These are phyloP conservation scores for Pelargonium nanum DNA, from an alignment of 345 rosid species.

Conservation along the genomic window DNA sequence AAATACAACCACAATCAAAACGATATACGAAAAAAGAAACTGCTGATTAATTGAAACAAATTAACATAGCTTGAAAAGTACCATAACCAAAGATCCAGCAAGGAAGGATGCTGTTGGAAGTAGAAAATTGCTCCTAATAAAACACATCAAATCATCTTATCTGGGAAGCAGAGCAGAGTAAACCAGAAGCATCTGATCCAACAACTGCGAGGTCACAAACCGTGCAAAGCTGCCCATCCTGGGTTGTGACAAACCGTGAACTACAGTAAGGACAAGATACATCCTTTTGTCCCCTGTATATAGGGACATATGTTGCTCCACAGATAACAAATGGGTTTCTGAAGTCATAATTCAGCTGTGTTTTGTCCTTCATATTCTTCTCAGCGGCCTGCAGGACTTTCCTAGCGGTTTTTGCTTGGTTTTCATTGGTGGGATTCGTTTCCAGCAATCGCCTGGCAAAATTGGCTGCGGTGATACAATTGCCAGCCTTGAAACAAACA, in stretches of 20 bases:
- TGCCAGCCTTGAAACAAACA: conserved; percentile 69
- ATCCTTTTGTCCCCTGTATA: conserved; percentile 84
- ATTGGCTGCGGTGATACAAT: conserved; percentile 64
- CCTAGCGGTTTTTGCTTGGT: conserved; percentile 66
- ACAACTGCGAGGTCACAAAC: conserved; percentile 74
- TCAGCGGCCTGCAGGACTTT: conserved; percentile 77
- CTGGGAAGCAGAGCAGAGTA: conserved; percentile 79
- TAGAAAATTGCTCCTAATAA: not conserved
- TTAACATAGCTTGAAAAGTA: too few species aligned
- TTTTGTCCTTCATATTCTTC: conserved; percentile 56
- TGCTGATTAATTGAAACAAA: too few species aligned
- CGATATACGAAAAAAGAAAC: too few species aligned
- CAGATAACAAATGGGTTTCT: conserved; percentile 85
- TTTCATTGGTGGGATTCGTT: conserved; percentile 60
- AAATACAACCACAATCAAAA: too few species aligned
- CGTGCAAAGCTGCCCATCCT: conserved; percentile 60
- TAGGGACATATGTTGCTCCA: conserved; percentile 82
- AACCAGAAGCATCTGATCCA: conserved; percentile 88
- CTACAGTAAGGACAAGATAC: conserved; percentile 79
- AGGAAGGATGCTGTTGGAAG: too few species aligned
- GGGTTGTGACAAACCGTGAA: conserved; percentile 59
- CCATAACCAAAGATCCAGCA: not conserved
- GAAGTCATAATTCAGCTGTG: conserved; percentile 73
- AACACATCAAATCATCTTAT: not conserved
- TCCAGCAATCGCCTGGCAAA: conserved; percentile 75